Evolutionary conservation across 192 early-diverging fungal genomes (phyloP).

Genomic region (Backusella circina): DNA sequence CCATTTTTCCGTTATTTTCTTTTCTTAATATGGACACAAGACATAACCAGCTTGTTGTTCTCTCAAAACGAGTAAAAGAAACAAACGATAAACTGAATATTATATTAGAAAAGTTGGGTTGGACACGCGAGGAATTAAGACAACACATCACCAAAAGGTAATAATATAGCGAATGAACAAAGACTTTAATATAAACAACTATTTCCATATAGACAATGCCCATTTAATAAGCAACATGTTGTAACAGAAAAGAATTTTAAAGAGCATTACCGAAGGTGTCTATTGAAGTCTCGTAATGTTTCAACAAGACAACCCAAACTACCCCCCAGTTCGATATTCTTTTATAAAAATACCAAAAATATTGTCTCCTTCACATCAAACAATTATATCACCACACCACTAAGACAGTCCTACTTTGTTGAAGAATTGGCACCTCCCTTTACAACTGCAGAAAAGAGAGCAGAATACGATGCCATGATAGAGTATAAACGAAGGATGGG

Average conservation of each 20-base stretch:
- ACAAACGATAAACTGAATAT: not conserved
- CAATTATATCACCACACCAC: not conserved
- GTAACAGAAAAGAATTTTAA: not conserved
- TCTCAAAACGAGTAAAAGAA: slow-evolving; percentile 8
- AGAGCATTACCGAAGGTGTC: not conserved
- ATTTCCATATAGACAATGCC: not conserved
- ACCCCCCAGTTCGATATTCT: slow-evolving; percentile 13
- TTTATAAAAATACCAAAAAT: not conserved
- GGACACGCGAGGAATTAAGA: slow-evolving; percentile 5
- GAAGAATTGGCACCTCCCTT: not conserved
- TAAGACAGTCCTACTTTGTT: not conserved
- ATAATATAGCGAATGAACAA: not conserved
- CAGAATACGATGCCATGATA: slow-evolving; percentile 1
- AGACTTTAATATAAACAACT: too few relatives aligned
- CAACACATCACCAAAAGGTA: not conserved
- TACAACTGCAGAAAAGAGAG: not conserved
- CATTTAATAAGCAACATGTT: not conserved
- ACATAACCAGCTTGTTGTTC: not conserved
- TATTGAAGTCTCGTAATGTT: not conserved
- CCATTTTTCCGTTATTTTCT: not conserved
- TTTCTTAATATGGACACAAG: not conserved
- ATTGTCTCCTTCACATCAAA: not conserved
- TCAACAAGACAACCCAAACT: not conserved
- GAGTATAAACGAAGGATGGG: not conserved
- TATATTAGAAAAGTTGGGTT: not conserved